Conservation (phyloP, 1,284 basidiomycete genomes). For the Filobasidium uniguttulatum region DNA sequence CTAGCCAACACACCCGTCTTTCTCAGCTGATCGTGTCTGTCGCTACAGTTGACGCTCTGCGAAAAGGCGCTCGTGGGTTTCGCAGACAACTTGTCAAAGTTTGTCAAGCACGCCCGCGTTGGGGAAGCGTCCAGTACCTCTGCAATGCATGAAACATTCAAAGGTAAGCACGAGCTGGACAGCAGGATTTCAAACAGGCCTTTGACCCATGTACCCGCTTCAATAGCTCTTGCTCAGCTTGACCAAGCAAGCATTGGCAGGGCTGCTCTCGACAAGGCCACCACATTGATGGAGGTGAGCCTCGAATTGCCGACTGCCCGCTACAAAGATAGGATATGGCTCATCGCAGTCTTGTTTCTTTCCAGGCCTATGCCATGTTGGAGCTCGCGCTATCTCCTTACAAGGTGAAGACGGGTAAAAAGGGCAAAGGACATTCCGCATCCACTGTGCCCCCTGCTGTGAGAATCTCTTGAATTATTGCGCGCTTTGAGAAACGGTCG, state of each 20-base stretch:
- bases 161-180: background rate
- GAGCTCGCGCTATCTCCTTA: constrained; percentile 11
- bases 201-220: background rate
- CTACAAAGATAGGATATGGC: background rate
- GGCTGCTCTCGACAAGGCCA: background rate
- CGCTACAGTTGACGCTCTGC: too few species aligned
- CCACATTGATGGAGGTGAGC: background rate
- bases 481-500: too few species aligned
- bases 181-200: too few species aligned
- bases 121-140: background rate
- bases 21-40: too few species aligned
- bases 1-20: too few species aligned
- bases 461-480: background rate
- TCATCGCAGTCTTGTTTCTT: background rate
- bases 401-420: constrained; percentile 11
- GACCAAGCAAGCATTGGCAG: background rate
- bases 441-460: background rate
- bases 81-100: background rate
- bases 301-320: too few species aligned
- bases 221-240: background rate
- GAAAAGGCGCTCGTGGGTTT: background rate
- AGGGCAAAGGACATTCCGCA: constrained; percentile 1
- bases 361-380: constrained; percentile 10
- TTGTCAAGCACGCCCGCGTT: background rate
- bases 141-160: background rate